Base-by-base conservation (phyloP, 108 stramenopile species). In the Hondaea fermentalgiana region DNA sequence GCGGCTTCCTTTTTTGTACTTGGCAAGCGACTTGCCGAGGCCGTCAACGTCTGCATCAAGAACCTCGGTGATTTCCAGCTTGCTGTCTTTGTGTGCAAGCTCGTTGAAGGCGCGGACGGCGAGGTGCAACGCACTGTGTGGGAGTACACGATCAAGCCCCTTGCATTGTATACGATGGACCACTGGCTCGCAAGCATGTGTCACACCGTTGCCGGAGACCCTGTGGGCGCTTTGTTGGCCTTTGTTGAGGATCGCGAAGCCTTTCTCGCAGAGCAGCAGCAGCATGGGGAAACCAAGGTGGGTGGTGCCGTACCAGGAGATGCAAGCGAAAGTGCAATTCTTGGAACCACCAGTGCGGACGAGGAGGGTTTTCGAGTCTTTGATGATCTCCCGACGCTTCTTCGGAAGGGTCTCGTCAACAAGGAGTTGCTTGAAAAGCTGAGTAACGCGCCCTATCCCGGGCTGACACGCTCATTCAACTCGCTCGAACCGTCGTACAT, bases 401-500 rank as follows among this genome's bases (percentile, higher is more conserved):
- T 69, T 3, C 64, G 64, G 3, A 69, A 69, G 25, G 64, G 64
- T 3, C 35, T 69, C 42, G 64, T 69, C 14, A 69, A 69, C 64
- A 69, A 69, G 42, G 64, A 69, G 42, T 17, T 83, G 45, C 51
- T 83, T 2, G 49, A 83, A 35, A 53, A 83, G 51, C 76, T 83
- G 49, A 53, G 6, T 17, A 53, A 2, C 14, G 25, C 49, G 6
- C 51, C 76, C 6, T 47, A 25, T 23, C 76, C 76, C 8, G 49
- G 51, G 43, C 51, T 83, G 6, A 83, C 76, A 12, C 76, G 45
- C 14, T 21, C 51, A 17, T 83, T 83, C 51, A 83, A 83, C 76
- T 83, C 76, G n/a, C 51, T 83, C 49, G 76, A 83, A 23, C 76
- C 76, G 12, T 47, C n/a, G 23, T 83, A 83, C 49, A 83, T 83